Percentiles rank a stretch among this genome's conserved stretches.
Conservation (phyloP, 352 stramenopile genomes). For the Phytophthora pseudosyringae region DNA sequence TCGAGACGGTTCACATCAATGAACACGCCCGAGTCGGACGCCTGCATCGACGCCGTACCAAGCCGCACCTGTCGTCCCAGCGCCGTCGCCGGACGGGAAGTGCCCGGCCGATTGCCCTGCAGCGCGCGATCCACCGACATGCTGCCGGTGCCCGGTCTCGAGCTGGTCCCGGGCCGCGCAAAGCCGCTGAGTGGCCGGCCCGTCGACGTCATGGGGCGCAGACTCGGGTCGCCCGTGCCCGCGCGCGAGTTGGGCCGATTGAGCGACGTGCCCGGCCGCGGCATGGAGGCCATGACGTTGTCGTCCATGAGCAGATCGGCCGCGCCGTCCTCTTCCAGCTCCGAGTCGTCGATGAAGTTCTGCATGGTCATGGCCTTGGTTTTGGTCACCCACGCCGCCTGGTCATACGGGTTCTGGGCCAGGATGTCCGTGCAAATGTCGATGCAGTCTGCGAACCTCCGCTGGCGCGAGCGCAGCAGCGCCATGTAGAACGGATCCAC, state of each 20-base stretch:
- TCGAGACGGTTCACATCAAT: slow-evolving; percentile 93
- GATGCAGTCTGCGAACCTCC: slow-evolving; percentile 83
- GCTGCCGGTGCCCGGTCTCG: slow-evolving; percentile 63
- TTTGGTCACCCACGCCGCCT: slow-evolving; percentile 92
- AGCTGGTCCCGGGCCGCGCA: slow-evolving; percentile 79
- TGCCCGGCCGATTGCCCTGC: slow-evolving; percentile 77
- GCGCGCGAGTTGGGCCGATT: slow-evolving; percentile 78
- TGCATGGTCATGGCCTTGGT: slow-evolving; percentile 88
- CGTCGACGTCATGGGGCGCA: slow-evolving; percentile 87
- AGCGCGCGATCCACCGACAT: slow-evolving; percentile 83
- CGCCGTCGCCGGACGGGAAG: slow-evolving; percentile 87
- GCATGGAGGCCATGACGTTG: slow-evolving; percentile 90
- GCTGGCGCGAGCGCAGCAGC: slow-evolving; percentile 74
- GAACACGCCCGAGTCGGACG: slow-evolving; percentile 72
- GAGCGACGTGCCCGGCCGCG: slow-evolving; percentile 89
- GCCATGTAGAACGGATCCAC: slow-evolving; percentile 92
- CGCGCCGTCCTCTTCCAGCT: slow-evolving; percentile 91
- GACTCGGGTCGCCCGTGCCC: slow-evolving; percentile 59
- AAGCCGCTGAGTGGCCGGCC: slow-evolving; percentile 90
- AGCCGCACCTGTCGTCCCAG: slow-evolving; percentile 91
- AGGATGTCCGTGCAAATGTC: slow-evolving; percentile 88
- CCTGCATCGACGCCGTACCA: slow-evolving; percentile 91
- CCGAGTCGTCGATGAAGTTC: slow-evolving; percentile 93
- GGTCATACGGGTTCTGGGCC: slow-evolving; percentile 86
- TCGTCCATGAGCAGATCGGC: slow-evolving; percentile 94